phyloP scores from a whole-genome alignment of 2,329 filamentous ascomycete genomes.

The Xylariaceae sp. region DNA sequence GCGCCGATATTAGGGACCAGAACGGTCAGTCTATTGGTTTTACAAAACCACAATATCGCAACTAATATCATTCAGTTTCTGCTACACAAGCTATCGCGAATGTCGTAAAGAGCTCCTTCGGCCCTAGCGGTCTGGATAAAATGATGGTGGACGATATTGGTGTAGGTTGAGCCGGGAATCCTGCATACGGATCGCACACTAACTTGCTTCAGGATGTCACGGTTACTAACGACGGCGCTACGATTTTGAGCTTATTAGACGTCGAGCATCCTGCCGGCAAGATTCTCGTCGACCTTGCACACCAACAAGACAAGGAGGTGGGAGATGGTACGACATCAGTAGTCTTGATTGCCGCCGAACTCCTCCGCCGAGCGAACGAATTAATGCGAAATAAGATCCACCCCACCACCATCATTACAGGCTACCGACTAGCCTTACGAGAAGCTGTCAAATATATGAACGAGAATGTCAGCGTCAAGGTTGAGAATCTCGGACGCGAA shows the following conservation, averaged over 20 bases:
- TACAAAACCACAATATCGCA: background rate
- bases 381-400: constrained; percentile 99
- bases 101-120: constrained; percentile 98
- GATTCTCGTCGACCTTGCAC: constrained; percentile 94
- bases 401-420: constrained; percentile 98
- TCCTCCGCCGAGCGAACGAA: constrained; percentile 90
- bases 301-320: constrained; percentile 98
- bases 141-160: constrained; percentile 99
- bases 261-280: constrained; percentile 98
- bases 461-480: constrained; percentile 95
- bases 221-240: constrained; percentile 97
- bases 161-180: constrained; percentile 43
- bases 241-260: constrained; percentile 90
- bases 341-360: constrained; percentile 93
- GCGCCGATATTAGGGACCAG: constrained; percentile 93
- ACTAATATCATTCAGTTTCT: constrained; percentile 58
- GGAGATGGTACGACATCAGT: constrained; percentile 98
- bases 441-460: constrained; percentile 99
- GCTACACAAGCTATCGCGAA: constrained; percentile 97
- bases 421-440: constrained; percentile 89
- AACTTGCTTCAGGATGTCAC: constrained; percentile 72
- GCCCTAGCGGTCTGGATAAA: constrained; percentile 94
- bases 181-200: constrained; percentile 7
- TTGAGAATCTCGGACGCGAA: constrained; percentile 85
- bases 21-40: constrained; percentile 60